Evolutionary conservation across 768 basidiomycete genomes (phyloP), one percentile per base, ranked within the genome.

Genomic region (Clitopilus hobsonii): DNA sequence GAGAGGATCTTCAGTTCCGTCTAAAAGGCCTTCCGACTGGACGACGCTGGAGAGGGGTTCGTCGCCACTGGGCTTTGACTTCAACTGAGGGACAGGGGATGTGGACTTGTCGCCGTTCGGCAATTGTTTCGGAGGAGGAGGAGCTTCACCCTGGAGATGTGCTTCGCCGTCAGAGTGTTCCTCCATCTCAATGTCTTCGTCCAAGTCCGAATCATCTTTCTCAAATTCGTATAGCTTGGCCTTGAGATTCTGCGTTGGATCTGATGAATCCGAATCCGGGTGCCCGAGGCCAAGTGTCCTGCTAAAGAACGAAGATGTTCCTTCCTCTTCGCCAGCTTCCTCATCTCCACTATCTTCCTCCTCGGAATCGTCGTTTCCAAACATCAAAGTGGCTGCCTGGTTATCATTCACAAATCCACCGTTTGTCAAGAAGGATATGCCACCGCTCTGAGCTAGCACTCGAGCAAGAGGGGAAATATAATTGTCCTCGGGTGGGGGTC

Each of bases 201-300:
- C 72, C 22, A 63, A 49, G 18, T 65, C 67, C 55, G 75, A 73
- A 6, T 68, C 70, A 56, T 66, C 65, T 60, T 74, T 73, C 65
- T 85, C 85, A 60, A 83, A 81, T 52, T 86, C 84, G 14, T 84
- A 82, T 58, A 90, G 63, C 61, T 81, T 82, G 22, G 79, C 81
- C 66, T 78, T 84, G 56, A 88, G 70, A 50, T 75, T 77, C 60
- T 75, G 76, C 52, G 82, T 78, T 29, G 80, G 77, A 67, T 86
- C 83, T 16, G 74, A 65, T 27, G 76, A 73, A 49, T 77, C 75
- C 2, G 41, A 45, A 23, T 45, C 41, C 45, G 73, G 52, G 55
- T 73, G 67, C 63, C 69, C 74, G 41, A 75, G 65, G 26, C 80
- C 73, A 58, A 80, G 68, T 2, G 77, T 72, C 54, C 80, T 75